These are phyloP conservation scores for Candida ovalis DNA, from an alignment of 805 yeast genomes.

Conservation along the genomic window DNA sequence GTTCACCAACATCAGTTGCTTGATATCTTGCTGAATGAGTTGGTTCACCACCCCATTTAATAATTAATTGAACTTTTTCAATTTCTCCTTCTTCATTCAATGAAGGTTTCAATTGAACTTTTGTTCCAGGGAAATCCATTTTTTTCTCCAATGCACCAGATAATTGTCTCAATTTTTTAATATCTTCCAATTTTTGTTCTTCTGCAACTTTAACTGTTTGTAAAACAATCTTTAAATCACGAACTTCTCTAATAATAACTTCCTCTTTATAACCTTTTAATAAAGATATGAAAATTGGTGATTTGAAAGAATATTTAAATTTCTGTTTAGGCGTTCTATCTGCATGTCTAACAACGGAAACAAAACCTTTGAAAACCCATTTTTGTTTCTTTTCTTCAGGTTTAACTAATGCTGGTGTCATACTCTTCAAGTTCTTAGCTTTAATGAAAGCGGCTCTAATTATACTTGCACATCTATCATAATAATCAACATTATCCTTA, in stretches of 20 bases:
- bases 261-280: constrained; percentile 94
- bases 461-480: constrained; percentile 77
- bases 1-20: constrained; percentile 94
- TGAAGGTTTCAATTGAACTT: constrained; percentile 91
- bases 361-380: constrained; percentile 95
- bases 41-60: constrained; percentile 99
- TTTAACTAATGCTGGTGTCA: constrained; percentile 31
- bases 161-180: constrained; percentile 68
- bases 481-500: constrained; percentile 83
- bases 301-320: constrained; percentile 89
- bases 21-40: constrained; percentile 96
- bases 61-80: constrained; percentile 91
- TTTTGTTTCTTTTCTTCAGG: constrained; percentile 70
- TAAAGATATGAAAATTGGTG: constrained; percentile 79
- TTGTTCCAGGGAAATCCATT: constrained; percentile 90
- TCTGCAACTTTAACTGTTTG: constrained; percentile 81
- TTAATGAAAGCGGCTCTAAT: constrained; percentile 69
- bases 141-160: constrained; percentile 85
- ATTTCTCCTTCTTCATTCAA: constrained; percentile 62
- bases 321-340: constrained; percentile 99
- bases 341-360: constrained; percentile 91
- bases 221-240: constrained; percentile 80
- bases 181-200: constrained; percentile 76
- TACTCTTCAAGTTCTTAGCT: constrained; percentile 47
- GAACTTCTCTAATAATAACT: constrained; percentile 87